Percentiles rank a stretch among this genome's conserved stretches.
Conservation (phyloP, 768 basidiomycete genomes). For the Pholiota molesta region DNA sequence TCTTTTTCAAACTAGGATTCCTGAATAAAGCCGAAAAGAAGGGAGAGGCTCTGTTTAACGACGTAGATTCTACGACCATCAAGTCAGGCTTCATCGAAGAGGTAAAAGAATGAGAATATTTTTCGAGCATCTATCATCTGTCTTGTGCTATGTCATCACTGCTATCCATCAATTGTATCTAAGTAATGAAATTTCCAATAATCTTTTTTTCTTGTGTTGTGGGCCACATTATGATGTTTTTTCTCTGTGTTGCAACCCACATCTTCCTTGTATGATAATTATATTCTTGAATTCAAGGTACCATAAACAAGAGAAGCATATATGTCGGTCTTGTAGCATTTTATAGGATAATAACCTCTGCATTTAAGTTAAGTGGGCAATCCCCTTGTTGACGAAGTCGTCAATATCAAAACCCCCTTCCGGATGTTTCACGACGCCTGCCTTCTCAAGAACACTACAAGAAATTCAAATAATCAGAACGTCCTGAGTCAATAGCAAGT, state of each 20-base stretch:
- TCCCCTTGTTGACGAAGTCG: conserved; percentile 58
- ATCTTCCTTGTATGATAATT: neutral
- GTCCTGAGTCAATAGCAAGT: neutral
- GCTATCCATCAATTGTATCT: conserved; percentile 4
- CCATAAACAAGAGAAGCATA: neutral
- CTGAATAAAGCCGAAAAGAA: conserved; percentile 46
- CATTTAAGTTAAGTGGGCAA: conserved; percentile 49
- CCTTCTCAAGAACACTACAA: conserved; percentile 69
- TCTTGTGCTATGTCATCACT: conserved; percentile 12
- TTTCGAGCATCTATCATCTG: neutral
- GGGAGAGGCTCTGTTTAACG: conserved; percentile 25
- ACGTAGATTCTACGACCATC: conserved; percentile 17
- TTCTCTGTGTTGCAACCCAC: neutral
- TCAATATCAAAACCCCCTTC: conserved; percentile 57
- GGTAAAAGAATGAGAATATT: conserved; percentile 16
- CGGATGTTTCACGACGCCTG: conserved; percentile 68
- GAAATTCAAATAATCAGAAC: neutral
- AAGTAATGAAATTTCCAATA: neutral
- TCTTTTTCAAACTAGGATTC: conserved; percentile 43
- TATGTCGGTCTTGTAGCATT: too few relatives aligned
- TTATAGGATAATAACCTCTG: neutral
- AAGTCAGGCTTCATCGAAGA: conserved; percentile 28
- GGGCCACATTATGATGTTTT: neutral
- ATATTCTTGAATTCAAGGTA: neutral
- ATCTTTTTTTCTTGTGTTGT: neutral